Conservation (phyloP, 306 rosid species). For the Canavalia ensiformis region DNA sequence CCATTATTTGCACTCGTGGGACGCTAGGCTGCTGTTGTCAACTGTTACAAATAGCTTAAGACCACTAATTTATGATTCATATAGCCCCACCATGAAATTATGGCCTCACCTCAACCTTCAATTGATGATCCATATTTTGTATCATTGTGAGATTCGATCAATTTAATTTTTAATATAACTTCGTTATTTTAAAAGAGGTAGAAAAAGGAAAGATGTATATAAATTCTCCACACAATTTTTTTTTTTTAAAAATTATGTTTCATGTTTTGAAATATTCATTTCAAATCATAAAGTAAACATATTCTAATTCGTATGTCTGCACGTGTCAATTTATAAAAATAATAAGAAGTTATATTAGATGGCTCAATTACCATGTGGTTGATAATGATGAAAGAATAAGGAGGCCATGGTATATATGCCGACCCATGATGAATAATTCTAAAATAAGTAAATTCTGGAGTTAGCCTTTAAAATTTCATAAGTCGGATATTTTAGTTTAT, state of each 20-base stretch:
- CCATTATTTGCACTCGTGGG: constrained; percentile 39
- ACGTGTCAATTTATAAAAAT: not conserved
- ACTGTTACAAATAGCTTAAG: constrained; percentile 11
- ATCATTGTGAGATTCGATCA: not conserved
- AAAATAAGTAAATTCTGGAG: no score
- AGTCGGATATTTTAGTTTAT: no score
- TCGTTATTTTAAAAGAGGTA: not conserved
- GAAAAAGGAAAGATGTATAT: not conserved
- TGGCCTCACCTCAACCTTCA: constrained; percentile 41
- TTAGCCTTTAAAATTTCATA: no score
- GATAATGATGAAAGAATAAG: not conserved
- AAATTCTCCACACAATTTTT: not conserved
- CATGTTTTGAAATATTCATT: not conserved
- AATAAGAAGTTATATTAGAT: not conserved
- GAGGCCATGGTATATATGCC: no score
- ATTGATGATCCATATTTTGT: constrained; percentile 26
- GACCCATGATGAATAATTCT: no score
- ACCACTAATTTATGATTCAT: constrained; percentile 40
- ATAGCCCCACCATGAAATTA: constrained; percentile 45
- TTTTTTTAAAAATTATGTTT: not conserved
- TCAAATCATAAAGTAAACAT: not conserved
- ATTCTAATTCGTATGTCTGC: not conserved
- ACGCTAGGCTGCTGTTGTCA: constrained; percentile 27
- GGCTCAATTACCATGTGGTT: constrained; percentile 11
- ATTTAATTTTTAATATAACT: not conserved